Evolutionary conservation across 2,329 filamentous ascomycete species (phyloP).

Genomic region (Fusarium foetens): DNA sequence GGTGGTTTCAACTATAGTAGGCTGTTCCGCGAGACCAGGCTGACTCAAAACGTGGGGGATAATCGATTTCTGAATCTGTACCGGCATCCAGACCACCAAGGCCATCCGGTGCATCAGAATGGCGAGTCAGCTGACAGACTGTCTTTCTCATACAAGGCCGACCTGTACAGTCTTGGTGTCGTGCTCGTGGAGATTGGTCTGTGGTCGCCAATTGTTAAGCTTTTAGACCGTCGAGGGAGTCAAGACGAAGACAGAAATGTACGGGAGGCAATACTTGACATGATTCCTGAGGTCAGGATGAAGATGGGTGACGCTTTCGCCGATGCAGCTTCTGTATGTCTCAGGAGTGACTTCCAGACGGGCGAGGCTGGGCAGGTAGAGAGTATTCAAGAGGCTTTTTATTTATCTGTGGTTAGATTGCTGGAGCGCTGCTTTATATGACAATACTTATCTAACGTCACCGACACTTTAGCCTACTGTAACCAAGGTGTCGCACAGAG

Average conservation of each 20-base stretch:
- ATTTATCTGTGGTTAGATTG: accelerated
- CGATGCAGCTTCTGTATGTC: accelerated
- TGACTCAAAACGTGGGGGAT: background rate
- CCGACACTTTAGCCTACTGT: accelerated
- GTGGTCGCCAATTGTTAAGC: accelerated
- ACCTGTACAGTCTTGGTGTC: background rate
- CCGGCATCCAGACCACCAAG: background rate
- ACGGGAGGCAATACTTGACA: background rate
- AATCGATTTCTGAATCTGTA: background rate
- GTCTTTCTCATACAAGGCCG: background rate
- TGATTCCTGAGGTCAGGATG: background rate
- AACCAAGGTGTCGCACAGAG: accelerated
- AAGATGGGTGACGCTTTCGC: background rate
- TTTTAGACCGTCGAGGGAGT: accelerated
- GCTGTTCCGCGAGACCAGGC: background rate
- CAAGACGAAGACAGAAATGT: accelerated
- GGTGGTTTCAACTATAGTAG: background rate
- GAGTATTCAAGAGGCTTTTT: background rate
- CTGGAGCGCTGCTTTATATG: background rate
- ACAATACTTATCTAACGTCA: too few species aligned
- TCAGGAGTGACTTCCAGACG: background rate
- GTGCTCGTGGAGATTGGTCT: background rate
- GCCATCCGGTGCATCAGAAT: accelerated
- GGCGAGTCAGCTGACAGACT: background rate
- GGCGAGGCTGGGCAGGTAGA: accelerated